Base-by-base conservation (phyloP, 73 alveolate genomes). In the Paramecium primaurelia region DNA sequence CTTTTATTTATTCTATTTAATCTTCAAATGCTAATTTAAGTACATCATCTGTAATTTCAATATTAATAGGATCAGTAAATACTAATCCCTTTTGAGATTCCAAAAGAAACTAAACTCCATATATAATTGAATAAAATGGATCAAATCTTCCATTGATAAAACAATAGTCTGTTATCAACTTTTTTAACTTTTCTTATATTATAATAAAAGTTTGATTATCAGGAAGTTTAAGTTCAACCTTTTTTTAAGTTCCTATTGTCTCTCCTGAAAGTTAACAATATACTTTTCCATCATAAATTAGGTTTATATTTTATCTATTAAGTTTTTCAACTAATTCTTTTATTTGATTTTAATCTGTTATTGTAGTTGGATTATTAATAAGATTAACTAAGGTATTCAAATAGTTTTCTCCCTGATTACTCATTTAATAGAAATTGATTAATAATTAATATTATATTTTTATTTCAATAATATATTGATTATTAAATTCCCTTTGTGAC, bases 391-490 rank as follows among this genome's bases (percentile, higher is more conserved):
- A 5, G 12, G 36, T 4, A 54, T 1, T 11, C 3, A 0, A n/a
- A 11, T 1, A 5, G 3, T n/a, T 47, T 11, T 47, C 59, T 11
- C 11, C 10, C 10, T 14, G 1, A 47, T 47, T 9, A 1, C 10
- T 47, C 32, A 54, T 54, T 18, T 54, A 54, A 54, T 54, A 54
- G 69, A 54, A 54, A 54, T n/a, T 18, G 4, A 54, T 47, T 47
- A 18, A 18, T 54, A 54, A 54, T 54, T 20, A 54, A 16, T 54
- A 54, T 54, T 45, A 45, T 80, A 22, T 26, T 45, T 25, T 45
- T 80, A 34, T 26, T 6, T 80, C 94, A 71, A 71, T 89, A 71
- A 71, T 89, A 89, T n/a, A 89, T 89, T 22, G 94, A 89, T 45
- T 44, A 18, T 11, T 77, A 68, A 71, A 89, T 30, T 22, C 94